Evolutionary conservation across 768 basidiomycete genomes (phyloP).

Genomic region (Coprinellus micaceus): DNA sequence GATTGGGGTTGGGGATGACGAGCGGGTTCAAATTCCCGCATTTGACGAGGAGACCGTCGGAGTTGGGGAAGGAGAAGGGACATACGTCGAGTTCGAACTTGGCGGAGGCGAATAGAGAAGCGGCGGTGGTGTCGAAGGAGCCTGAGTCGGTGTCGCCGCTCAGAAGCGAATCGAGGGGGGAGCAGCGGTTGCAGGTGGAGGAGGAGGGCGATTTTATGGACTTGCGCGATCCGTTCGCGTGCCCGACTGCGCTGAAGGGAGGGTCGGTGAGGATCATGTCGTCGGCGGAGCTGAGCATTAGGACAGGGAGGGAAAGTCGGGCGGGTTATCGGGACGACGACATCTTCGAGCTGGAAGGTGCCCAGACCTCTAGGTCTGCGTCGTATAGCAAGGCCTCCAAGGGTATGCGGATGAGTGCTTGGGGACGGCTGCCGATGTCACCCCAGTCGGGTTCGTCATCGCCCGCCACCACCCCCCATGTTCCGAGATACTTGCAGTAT

Average conservation of each 20-base stretch:
- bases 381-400: neutral
- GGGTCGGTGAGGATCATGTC: constrained; percentile 7
- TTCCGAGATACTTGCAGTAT: neutral
- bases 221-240: constrained; percentile 30
- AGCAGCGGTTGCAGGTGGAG: neutral
- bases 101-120: neutral
- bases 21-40: constrained; percentile 9
- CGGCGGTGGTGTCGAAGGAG: neutral
- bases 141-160: constrained; percentile 2
- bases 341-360: constrained; percentile 5
- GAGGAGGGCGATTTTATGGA: constrained; percentile 28
- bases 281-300: constrained; percentile 3
- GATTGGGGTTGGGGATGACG: constrained; percentile 5
- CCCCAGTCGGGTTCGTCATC: constrained; percentile 1
- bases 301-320: constrained; percentile 9
- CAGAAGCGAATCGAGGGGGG: neutral
- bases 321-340: constrained; percentile 12
- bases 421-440: constrained; percentile 23
- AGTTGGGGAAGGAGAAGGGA: constrained; percentile 5
- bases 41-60: constrained; percentile 8
- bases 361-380: neutral
- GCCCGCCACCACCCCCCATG: neutral
- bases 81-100: neutral
- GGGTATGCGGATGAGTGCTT: constrained; percentile 22
- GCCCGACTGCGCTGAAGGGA: constrained; percentile 13